phyloP scores from a whole-genome alignment of 192 early-diverging fungal genomes.

The Podila epicladia region DNA sequence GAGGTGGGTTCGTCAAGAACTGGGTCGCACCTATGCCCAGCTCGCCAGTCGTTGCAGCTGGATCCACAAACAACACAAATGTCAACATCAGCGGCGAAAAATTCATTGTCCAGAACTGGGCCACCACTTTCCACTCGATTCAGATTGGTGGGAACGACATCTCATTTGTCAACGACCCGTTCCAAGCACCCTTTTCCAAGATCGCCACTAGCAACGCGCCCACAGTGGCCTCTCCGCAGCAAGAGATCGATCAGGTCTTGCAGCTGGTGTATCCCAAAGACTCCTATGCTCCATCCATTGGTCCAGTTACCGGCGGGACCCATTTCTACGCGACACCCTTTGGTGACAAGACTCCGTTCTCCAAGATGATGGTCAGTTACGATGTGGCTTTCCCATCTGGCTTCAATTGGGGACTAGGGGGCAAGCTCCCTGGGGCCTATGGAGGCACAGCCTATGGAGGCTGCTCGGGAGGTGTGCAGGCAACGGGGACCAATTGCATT shows the following conservation, averaged over 20 bases:
- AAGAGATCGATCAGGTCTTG: constrained; percentile 19
- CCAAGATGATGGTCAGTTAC: constrained; percentile 57
- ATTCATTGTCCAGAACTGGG: constrained; percentile 34
- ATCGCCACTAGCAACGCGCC: not conserved
- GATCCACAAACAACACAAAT: not conserved
- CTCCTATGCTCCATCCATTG: constrained; percentile 51
- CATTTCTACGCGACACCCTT: constrained; percentile 58
- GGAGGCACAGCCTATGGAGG: constrained; percentile 53
- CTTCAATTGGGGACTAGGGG: constrained; percentile 57
- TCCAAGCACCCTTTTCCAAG: not conserved
- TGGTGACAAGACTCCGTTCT: constrained; percentile 37
- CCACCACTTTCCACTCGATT: constrained; percentile 26
- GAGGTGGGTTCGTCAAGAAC: constrained; percentile 40
- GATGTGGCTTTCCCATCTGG: constrained; percentile 53
- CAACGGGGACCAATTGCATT: constrained; percentile 52
- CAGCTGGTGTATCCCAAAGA: constrained; percentile 55
- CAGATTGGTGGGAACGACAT: constrained; percentile 48
- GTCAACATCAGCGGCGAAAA: constrained; percentile 9
- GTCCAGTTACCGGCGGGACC: constrained; percentile 40
- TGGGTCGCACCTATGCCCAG: constrained; percentile 55
- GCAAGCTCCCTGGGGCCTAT: constrained; percentile 60
- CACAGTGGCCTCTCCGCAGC: too few relatives aligned
- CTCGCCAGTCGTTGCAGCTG: constrained; percentile 3
- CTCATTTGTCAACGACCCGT: constrained; percentile 51
- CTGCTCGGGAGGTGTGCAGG: constrained; percentile 57